Conservation (phyloP, 139 green algal genomes). For the Coelastrella sp. region DNA sequence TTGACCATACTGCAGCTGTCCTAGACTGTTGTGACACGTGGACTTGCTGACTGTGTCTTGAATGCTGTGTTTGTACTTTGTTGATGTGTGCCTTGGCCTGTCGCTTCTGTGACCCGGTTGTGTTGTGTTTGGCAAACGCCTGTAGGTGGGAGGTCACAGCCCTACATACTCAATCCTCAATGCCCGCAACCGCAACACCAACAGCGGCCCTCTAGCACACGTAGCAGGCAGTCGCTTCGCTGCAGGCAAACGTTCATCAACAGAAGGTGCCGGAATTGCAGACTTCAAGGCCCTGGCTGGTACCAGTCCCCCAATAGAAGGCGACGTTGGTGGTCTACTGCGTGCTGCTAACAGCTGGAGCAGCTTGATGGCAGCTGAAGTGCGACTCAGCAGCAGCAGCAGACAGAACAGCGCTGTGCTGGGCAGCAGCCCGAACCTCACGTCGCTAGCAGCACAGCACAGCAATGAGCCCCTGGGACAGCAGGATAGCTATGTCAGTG, state of each 20-base stretch:
- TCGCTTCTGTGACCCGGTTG: no score
- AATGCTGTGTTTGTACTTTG: no score
- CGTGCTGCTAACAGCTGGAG: conserved; percentile 31
- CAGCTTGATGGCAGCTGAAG: background rate
- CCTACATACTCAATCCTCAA: conserved; percentile 15
- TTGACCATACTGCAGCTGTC: no score
- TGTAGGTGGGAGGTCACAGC: conserved; percentile 32
- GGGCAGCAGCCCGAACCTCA: conserved; percentile 1
- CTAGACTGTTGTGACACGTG: no score
- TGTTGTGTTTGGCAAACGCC: background rate
- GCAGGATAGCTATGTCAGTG: background rate
- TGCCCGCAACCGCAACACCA: conserved; percentile 13
- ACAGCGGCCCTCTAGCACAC: background rate
- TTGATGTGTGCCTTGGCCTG: no score
- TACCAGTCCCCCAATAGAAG: conserved; percentile 2
- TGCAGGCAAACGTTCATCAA: background rate
- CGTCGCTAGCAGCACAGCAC: background rate
- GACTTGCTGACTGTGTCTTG: no score
- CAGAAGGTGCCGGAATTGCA: background rate
- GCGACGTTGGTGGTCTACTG: conserved; percentile 18
- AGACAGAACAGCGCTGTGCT: conserved; percentile 31
- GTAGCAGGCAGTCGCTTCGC: background rate
- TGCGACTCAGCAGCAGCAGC: background rate
- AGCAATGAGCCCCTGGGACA: background rate
- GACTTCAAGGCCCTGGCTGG: background rate